Evolutionary conservation across 495 filamentous ascomycete species (phyloP).

Genomic region (Penicillium robsamsonii): DNA sequence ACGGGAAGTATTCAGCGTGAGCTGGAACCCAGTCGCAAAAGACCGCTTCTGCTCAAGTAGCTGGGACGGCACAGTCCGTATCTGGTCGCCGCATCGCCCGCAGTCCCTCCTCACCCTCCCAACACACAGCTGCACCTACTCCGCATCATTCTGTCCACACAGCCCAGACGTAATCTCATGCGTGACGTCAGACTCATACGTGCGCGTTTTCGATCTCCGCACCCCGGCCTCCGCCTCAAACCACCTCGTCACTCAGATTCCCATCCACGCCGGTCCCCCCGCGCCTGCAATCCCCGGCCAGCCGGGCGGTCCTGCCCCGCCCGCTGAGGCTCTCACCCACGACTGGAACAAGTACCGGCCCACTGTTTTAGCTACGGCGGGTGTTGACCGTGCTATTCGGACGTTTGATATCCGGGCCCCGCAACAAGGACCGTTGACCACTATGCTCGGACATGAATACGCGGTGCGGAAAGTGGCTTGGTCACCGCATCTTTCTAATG

Average conservation of each 20-base stretch:
- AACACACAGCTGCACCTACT: constrained; percentile 88
- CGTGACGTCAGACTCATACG: constrained; percentile 78
- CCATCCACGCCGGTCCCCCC: constrained; percentile 64
- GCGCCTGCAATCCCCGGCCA: constrained; percentile 36
- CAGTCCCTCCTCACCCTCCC: constrained; percentile 79
- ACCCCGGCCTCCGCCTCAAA: constrained; percentile 77
- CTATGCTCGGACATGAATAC: constrained; percentile 84
- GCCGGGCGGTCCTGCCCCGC: constrained; percentile 43
- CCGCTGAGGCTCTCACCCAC: constrained; percentile 82
- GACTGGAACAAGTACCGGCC: constrained; percentile 99
- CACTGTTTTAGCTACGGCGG: constrained; percentile 76
- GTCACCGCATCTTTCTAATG: constrained; percentile 86
- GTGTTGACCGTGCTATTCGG: constrained; percentile 84
- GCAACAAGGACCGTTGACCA: constrained; percentile 61
- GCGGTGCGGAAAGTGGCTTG: constrained; percentile 81
- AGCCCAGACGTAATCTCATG: constrained; percentile 74
- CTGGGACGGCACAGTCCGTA: constrained; percentile 92
- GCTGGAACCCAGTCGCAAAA: constrained; percentile 91
- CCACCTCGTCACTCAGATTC: constrained; percentile 73
- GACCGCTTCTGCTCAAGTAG: constrained; percentile 82
- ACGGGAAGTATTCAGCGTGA: constrained; percentile 84
- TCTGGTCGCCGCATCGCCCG: constrained; percentile 76
- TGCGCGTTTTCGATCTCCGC: constrained; percentile 87
- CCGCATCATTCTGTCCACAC: constrained; percentile 75
- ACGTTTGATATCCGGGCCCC: constrained; percentile 84